phyloP scores from a whole-genome alignment of 208 protist genomes.

The Cochliopodium minus region DNA sequence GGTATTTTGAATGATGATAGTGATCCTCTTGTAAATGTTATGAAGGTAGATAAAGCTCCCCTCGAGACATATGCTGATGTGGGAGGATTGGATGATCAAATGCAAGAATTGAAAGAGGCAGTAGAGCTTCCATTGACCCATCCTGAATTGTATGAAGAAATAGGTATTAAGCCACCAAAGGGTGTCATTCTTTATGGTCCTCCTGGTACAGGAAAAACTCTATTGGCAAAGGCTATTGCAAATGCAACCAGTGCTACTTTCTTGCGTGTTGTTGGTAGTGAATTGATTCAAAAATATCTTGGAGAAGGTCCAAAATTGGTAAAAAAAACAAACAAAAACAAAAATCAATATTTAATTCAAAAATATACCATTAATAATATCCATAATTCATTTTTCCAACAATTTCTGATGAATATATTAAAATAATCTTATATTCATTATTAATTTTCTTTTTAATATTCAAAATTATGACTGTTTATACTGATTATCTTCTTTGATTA shows the following conservation, averaged over 20 bases:
- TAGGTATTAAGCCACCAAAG: constrained; percentile 98
- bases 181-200: constrained; percentile 98
- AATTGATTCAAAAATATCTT: constrained; percentile 99
- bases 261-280: constrained; percentile 94
- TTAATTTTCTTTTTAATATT: too few species aligned
- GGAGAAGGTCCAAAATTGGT: constrained; percentile 99
- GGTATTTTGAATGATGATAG: constrained; percentile 91
- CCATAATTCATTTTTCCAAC: too few species aligned
- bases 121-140: constrained; percentile 98
- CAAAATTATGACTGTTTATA: too few species aligned
- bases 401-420: too few species aligned
- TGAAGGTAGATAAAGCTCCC: constrained; percentile 99
- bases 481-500: too few species aligned
- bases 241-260: constrained; percentile 98
- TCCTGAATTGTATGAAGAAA: constrained; percentile 98
- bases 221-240: constrained; percentile 97
- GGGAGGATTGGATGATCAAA: constrained; percentile 94
- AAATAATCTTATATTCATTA: too few species aligned
- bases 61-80: constrained; percentile 97
- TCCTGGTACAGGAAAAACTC: constrained; percentile 92
- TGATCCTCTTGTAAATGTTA: constrained; percentile 95
- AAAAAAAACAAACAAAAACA: too few species aligned
- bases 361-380: too few species aligned
- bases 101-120: constrained; percentile 97
- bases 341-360: too few species aligned